Base-by-base conservation (phyloP, 1,284 basidiomycete genomes). In the Apiotrichum porosum region DNA sequence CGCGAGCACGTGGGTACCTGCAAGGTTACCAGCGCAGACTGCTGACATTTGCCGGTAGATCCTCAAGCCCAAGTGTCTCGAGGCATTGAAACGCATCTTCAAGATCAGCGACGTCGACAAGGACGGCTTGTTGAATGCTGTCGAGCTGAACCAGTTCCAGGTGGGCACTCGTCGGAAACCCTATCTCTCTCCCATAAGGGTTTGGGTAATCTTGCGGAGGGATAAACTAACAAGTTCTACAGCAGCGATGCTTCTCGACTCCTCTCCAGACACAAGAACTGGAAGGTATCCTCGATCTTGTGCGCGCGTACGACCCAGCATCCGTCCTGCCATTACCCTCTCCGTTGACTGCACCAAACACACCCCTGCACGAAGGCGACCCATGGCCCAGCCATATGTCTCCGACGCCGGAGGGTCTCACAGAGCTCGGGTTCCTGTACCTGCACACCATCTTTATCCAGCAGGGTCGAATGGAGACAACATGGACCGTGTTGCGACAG, bases 401-500 rank as follows among this genome's bases (percentile, higher is more conserved):
- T 5, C 68, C 71, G 1, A 38, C 54, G 42, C 62, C 69, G 36
- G 70, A 75, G 58, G 86, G 87, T n/a, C 78, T 98, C 50, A 97
- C 93, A 2, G 89, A 95, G 73, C 81, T 84, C 12, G 94, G 94
- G 2, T 97, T 97, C 75, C 75, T 97, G 38, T 94, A 91, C 66
- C 81, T 98, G 12, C 92, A 97, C 70, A 97, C 93, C 4, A 88
- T 86, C 60, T 98, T 98, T 75, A 97, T 98, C 55, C 94, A 97
- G 75, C 84, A 88, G 44, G 95, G 94, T 13, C 81, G 95, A 37
- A 80, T 97, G 57, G 94, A 98, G 72, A 98, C 95, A 22, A 97
- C 94, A 1, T 98, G 94, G 94, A 94, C 91, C 3, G 92, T 97
- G 4, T 76, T 98, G 56, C 79, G 92, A 52, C 89, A 85, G 62